phyloP scores from a whole-genome alignment of 345 rosid genomes.

The Citrus inodora region DNA sequence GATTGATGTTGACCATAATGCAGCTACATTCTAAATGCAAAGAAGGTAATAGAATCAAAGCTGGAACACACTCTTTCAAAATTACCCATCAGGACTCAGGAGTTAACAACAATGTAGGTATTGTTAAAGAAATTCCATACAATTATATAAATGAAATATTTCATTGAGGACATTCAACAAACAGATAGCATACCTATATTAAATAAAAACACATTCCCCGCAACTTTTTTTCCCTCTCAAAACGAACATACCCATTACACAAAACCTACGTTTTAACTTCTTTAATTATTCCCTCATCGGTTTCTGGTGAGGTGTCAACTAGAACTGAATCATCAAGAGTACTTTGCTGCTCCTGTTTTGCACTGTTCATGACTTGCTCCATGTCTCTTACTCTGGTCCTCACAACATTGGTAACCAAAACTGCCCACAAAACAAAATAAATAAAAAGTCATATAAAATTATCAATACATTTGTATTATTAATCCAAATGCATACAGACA shows the following conservation, averaged over 20 bases:
- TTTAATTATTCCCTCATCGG: conserved; percentile 29
- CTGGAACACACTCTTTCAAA: no score
- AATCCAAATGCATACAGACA: no score
- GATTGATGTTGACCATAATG: background rate
- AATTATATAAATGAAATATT: background rate
- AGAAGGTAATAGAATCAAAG: no score
- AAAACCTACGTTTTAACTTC: conserved; percentile 19
- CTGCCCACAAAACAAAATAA: conserved; percentile 28
- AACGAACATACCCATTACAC: no score
- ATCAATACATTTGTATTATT: background rate
- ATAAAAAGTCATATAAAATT: background rate
- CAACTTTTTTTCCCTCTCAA: background rate
- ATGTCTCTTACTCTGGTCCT: conserved; percentile 66
- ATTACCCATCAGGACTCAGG: no score
- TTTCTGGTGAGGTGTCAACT: conserved; percentile 25
- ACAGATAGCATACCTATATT: background rate
- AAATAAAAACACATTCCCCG: background rate
- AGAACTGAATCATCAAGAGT: conserved; percentile 16
- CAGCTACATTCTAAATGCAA: background rate
- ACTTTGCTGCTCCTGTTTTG: conserved; percentile 21
- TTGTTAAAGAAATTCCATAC: background rate
- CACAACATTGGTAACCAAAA: conserved; percentile 65
- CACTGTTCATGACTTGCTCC: conserved; percentile 46
- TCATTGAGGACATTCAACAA: conserved; percentile 10
- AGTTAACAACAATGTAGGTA: no score